phyloP scores from a whole-genome alignment of 1,139 yeast genomes.

The Candida dubliniensis region DNA sequence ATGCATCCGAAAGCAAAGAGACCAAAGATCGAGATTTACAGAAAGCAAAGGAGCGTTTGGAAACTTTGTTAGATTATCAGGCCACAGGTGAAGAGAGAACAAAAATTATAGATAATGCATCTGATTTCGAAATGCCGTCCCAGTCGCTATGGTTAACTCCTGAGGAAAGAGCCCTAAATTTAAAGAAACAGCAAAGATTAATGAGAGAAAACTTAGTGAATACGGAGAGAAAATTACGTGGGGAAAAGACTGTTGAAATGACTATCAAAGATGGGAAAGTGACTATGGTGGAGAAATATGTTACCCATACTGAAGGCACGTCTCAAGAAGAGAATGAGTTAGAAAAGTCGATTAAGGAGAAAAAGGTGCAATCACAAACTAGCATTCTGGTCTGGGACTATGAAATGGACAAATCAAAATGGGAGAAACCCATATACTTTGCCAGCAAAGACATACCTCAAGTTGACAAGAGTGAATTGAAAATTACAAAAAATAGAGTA shows the following conservation, averaged over 20 bases:
- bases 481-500: slow-evolving; percentile 17
- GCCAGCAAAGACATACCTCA: slow-evolving; percentile 4
- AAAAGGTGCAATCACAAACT: slow-evolving; percentile 14
- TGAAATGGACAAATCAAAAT: slow-evolving; percentile 49
- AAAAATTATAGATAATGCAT: slow-evolving; percentile 86
- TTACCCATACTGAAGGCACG: slow-evolving; percentile 19
- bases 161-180: slow-evolving; percentile 76
- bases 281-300: slow-evolving; percentile 44
- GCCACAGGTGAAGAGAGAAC: slow-evolving; percentile 88
- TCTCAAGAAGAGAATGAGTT: slow-evolving; percentile 29
- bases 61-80: slow-evolving; percentile 75
- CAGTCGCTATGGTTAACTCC: slow-evolving; percentile 83
- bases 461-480: neutral
- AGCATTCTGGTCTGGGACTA: slow-evolving; percentile 52
- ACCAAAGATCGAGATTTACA: slow-evolving; percentile 53
- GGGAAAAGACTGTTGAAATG: slow-evolving; percentile 73
- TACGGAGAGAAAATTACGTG: slow-evolving; percentile 64
- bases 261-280: slow-evolving; percentile 83
- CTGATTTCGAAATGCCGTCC: slow-evolving; percentile 72
- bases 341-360: slow-evolving; percentile 25
- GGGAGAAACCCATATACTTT: slow-evolving; percentile 51
- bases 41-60: slow-evolving; percentile 71
- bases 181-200: slow-evolving; percentile 78
- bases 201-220: slow-evolving; percentile 62
- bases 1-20: slow-evolving; percentile 26